Base-by-base conservation (phyloP, 169 alveolate genomes). In the Hepatocystis sp. region DNA sequence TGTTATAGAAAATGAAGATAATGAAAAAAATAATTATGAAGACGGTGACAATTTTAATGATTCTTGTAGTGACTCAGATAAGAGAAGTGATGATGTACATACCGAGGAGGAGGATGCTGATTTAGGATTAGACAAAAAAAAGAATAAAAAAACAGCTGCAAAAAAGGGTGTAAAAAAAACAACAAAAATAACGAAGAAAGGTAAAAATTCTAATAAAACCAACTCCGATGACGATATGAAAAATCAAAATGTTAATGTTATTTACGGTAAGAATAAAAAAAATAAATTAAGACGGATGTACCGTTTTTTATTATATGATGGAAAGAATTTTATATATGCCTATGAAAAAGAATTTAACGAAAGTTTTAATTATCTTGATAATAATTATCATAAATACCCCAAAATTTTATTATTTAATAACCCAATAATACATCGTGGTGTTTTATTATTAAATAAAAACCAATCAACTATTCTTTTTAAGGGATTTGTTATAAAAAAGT, bases 241-340 rank as follows among this genome's bases (percentile, higher is more conserved):
- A 36, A 5, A 36, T 7, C 5, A 36, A 10, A 4, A 46, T 4
- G 21, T 46, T 10, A 4, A 46, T 15, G 39, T 36, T 53, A 67
- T 17, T 21, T 15, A 67, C 47, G 15, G 8, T 27, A 40, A 36
- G 4, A 23, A 21, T 15, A 32, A 52, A 4, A 67, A 19, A 15
- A 32, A 47, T 1, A 63, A 63, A 63, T 61, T 4, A 23, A 61
- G 42, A 63, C 53, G 89, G 32, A 39, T 81, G 3, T 81, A 47
- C 63, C 89, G 89, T 4, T 81, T 81, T 81, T 61, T 81, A 81
- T 39, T 81, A 40, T 81, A 47, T 40, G 89, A 81, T 81, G 89
- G 89, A 42, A 49, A 63, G 4, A 28, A 10, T 39, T 81, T 61
- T 60, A 55, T 81, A 10, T 81, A 81, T 64, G 89, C 89, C 0